phyloP scores from a whole-genome alignment of 2,329 filamentous ascomycete species.

The Talaromyces sp. region DNA sequence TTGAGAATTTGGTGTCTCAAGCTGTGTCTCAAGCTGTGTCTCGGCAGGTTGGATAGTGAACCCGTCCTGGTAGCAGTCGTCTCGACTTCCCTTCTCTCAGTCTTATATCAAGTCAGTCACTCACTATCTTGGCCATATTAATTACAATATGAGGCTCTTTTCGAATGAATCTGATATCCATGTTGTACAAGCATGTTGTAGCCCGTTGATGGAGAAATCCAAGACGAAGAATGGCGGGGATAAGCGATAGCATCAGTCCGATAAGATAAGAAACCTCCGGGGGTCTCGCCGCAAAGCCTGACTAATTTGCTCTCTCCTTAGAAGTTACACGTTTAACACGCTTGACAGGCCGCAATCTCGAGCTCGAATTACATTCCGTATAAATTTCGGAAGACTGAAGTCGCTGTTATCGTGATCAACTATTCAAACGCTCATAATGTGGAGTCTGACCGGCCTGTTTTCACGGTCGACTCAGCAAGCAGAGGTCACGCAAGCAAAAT shows the following conservation, averaged over 20 bases:
- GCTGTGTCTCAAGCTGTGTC: not conserved
- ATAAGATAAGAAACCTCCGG: not conserved
- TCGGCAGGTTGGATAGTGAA: not conserved
- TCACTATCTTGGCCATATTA: not conserved
- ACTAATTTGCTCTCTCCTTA: not conserved
- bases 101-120: not conserved
- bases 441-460: constrained; percentile 21
- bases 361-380: not conserved
- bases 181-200: not conserved
- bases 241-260: not conserved
- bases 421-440: not conserved
- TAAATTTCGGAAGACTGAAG: not conserved
- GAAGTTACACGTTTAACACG: no score
- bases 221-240: not conserved
- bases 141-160: not conserved
- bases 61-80: not conserved
- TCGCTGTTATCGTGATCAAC: not conserved
- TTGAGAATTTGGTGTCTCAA: not conserved
- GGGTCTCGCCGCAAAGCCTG: not conserved
- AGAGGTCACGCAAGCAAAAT: not conserved
- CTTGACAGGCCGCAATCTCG: no score
- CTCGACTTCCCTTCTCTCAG: not conserved
- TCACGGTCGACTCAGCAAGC: constrained; percentile 12
- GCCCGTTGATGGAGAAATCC: no score
- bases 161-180: not conserved